Conservation (phyloP, 805 yeast species). For the Starmerella gropengiesseri region DNA sequence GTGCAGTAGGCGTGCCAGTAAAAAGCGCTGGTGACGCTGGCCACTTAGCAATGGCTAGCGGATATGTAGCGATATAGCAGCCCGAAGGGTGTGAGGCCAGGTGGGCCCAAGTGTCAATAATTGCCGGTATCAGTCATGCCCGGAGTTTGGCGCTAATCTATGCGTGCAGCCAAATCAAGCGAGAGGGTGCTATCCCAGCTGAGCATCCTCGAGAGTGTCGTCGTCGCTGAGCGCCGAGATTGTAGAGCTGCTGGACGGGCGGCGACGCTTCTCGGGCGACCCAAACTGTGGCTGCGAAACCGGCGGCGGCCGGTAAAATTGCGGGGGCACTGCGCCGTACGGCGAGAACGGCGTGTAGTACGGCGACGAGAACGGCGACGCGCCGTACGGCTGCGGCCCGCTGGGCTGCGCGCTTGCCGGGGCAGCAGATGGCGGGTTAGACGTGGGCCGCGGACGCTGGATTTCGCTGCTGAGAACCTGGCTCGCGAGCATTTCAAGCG, state of each 20-base stretch:
- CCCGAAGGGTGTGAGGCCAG: no score
- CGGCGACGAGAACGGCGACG: conserved; percentile 19
- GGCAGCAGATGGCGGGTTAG: conserved; percentile 2
- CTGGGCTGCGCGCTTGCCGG: background rate
- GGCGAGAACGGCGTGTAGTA: conserved; percentile 20
- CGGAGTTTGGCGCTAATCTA: no score
- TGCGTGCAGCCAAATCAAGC: no score
- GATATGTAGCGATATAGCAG: no score
- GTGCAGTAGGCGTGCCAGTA: no score
- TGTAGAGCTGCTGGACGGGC: conserved; percentile 31
- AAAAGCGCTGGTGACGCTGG: no score
- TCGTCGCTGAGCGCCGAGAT: conserved; percentile 30
- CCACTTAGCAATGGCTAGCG: no score
- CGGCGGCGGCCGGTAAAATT: conserved; percentile 26
- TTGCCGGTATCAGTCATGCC: no score
- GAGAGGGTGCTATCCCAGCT: no score
- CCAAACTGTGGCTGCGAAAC: conserved; percentile 17
- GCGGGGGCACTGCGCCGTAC: conserved; percentile 12
- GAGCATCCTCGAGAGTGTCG: conserved; percentile 24
- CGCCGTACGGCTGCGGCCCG: conserved; percentile 7
- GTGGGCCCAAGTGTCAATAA: no score
- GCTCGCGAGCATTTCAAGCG: conserved; percentile 45
- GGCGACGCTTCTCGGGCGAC: conserved; percentile 21
- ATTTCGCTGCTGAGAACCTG: conserved; percentile 35
- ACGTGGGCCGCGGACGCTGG: conserved; percentile 10